These are phyloP conservation scores for Ceratocystis huliohia DNA, from an alignment of 2,329 filamentous ascomycete genomes.

Conservation along the genomic window DNA sequence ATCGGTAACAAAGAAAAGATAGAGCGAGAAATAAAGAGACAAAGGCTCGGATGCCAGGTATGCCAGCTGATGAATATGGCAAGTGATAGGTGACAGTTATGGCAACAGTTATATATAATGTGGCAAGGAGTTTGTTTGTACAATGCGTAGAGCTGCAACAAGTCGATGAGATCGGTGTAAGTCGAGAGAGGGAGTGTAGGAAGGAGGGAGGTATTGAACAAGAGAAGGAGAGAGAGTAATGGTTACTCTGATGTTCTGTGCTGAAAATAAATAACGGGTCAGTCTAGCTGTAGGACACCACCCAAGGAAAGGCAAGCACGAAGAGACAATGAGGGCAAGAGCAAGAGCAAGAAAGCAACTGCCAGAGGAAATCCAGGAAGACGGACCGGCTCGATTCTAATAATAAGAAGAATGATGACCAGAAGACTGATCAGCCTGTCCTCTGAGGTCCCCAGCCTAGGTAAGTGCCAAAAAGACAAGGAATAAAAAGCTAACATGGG, in stretches of 20 bases:
- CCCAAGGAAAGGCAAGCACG: not conserved
- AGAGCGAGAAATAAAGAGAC: not conserved
- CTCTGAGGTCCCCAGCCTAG: not conserved
- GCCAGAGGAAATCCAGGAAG: not conserved
- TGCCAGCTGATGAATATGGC: not conserved
- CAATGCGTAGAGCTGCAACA: not conserved
- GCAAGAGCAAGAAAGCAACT: not conserved
- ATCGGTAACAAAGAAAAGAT: not conserved
- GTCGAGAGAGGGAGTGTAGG: not conserved
- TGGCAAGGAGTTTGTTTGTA: not conserved
- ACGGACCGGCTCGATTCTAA: constrained; percentile 11
- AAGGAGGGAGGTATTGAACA: not conserved
- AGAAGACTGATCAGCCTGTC: constrained; percentile 2
- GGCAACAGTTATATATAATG: not conserved
- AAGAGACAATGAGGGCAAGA: not conserved
- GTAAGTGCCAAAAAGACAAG: constrained; percentile 10
- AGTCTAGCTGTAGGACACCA: not conserved
- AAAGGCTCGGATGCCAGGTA: not conserved
- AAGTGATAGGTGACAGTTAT: not conserved
- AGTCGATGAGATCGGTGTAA: not conserved
- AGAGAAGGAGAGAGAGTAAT: not conserved
- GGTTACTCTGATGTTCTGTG: not conserved
- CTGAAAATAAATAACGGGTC: not conserved
- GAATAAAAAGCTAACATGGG: constrained; percentile 7
- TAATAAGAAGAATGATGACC: constrained; percentile 9